Conservation (phyloP, 345 rosid species). For the Gossypium herbaceum region DNA sequence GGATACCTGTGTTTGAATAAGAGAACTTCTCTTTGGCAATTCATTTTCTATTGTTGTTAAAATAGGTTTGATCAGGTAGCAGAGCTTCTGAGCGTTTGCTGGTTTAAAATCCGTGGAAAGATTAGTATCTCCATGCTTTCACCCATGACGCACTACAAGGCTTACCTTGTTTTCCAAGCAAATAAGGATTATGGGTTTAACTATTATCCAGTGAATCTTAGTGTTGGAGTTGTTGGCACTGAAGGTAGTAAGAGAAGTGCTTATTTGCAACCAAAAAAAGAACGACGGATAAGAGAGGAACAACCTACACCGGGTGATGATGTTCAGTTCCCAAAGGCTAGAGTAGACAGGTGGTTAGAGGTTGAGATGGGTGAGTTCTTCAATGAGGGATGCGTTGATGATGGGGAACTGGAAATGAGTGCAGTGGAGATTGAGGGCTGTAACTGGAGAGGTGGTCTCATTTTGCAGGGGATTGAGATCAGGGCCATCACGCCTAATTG, state of each 20-base stretch:
- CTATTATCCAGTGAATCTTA: conserved; percentile 27
- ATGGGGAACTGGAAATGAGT: conserved; percentile 45
- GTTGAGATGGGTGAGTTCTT: conserved; percentile 51
- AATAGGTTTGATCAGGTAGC: conserved; percentile 45
- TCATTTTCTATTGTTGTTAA: background rate
- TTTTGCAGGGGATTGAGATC: conserved; percentile 54
- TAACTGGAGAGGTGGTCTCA: conserved; percentile 48
- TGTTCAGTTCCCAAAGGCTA: conserved; percentile 15
- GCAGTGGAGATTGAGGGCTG: conserved; percentile 39
- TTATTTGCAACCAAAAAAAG: conserved; percentile 17
- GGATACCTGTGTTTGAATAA: no score
- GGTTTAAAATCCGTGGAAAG: conserved; percentile 49
- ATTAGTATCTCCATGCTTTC: conserved; percentile 39
- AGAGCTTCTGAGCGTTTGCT: conserved; percentile 39
- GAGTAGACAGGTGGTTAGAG: conserved; percentile 60
- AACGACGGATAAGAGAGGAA: no score
- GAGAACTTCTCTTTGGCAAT: background rate
- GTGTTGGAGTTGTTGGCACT: conserved; percentile 30
- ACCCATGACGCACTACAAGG: conserved; percentile 35
- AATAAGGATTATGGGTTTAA: conserved; percentile 29
- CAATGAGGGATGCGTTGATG: conserved; percentile 16
- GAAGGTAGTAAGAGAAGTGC: conserved; percentile 11
- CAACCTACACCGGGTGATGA: background rate
- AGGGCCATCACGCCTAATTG: conserved; percentile 23
- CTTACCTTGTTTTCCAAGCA: conserved; percentile 39